Evolutionary conservation across 768 basidiomycete genomes (phyloP), one percentile per base, ranked within the genome.

Genomic region (Naganishia onofrii): DNA sequence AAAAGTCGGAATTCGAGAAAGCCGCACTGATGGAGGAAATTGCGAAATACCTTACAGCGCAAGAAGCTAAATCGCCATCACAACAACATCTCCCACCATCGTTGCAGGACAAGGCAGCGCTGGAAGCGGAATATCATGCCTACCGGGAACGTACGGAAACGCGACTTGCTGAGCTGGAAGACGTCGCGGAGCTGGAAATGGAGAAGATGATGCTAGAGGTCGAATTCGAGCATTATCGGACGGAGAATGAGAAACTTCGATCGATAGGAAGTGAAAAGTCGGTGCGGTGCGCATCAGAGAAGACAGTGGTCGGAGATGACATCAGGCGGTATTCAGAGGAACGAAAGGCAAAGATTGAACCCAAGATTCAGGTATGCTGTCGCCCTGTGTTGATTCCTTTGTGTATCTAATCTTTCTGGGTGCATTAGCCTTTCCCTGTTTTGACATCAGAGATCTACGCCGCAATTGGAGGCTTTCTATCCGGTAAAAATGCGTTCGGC

Each of bases 1-100:
- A 42, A 29, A 17, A 63, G 26, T 42, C 36, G 7, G 60, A 63
- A 21, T 38, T 42, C 1, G 60, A 63, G 21, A 63, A 63, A n/a
- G 29, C 26, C 1, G n/a, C 42, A 34, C 17, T 63, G 17, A 63
- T 63, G 60, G 19, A 7, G 9, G 42, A 63, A n/a, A 42, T 63
- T 8, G 42, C 36, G 17, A 63, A 63, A 29, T 63, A 63, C 38
- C 60, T 63, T n/a, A 21, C 38, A 17, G n/a, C 38, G 42, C 60
- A 42, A 42, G 38, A 44, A 19, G 23, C n/a, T 15, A 32, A 58
- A 31, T 23, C 17, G 7, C 15, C 21, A 19, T 26, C 60, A n/a
- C 38, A 44, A 15, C n/a, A n/a, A 15, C 15, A 23, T 21, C 57
- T 5, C 2, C 32, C 29, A 2, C 29, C 29, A 26, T 7, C 7